phyloP scores from a whole-genome alignment of 768 basidiomycete genomes.

The Gloeophyllum trabeum region DNA sequence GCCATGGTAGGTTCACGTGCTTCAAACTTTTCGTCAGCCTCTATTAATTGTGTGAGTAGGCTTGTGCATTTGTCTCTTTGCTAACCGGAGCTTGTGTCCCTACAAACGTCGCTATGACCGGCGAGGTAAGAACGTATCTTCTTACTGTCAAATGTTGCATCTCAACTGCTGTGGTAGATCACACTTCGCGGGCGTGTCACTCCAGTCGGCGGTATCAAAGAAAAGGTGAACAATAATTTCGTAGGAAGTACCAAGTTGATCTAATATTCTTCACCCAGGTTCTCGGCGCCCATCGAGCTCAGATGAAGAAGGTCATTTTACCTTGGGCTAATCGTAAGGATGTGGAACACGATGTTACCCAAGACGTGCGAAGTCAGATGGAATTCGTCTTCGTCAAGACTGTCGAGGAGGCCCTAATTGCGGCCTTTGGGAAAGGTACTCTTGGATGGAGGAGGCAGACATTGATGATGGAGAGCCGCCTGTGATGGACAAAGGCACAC shows the following conservation, averaged over 20 bases:
- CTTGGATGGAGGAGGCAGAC: constrained; percentile 52
- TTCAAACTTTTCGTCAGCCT: neutral
- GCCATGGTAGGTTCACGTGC: constrained; percentile 51
- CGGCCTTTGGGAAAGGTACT: constrained; percentile 65
- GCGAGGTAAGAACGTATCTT: constrained; percentile 40
- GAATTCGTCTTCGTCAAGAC: constrained; percentile 75
- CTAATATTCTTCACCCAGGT: too few species aligned
- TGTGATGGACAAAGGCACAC: too few species aligned
- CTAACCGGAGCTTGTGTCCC: constrained; percentile 69
- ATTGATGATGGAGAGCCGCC: constrained; percentile 39
- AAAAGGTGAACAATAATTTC: constrained; percentile 36
- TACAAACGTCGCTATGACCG: constrained; percentile 76
- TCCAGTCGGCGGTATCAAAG: constrained; percentile 85
- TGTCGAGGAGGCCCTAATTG: constrained; percentile 71
- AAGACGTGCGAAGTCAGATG: constrained; percentile 62
- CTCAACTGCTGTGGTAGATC: constrained; percentile 29
- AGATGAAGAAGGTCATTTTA: constrained; percentile 73
- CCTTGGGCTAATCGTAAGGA: constrained; percentile 82
- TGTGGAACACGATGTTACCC: constrained; percentile 75
- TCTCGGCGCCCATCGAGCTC: constrained; percentile 81
- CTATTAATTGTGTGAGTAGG: constrained; percentile 24
- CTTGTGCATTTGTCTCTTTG: constrained; percentile 80
- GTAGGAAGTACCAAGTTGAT: too few species aligned
- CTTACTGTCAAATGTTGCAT: neutral
- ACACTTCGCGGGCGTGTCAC: constrained; percentile 76